Conservation (phyloP, 345 rosid genomes). For the Aquilaria sinensis region DNA sequence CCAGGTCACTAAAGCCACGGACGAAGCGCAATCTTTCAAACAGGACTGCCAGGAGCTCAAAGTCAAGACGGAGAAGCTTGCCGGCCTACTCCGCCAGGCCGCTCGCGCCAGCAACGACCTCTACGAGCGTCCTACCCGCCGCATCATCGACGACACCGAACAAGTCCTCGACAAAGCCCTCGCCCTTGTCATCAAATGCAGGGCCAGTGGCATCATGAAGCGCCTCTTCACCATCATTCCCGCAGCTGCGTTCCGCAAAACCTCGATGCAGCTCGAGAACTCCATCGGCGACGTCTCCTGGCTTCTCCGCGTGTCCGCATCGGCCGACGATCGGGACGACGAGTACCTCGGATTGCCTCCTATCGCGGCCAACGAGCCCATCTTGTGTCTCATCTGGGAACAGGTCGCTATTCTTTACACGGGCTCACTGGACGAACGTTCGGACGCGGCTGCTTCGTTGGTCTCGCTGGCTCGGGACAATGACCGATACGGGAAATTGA, state of each 20-base stretch:
- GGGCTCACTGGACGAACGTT: conserved; percentile 51
- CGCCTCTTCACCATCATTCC: conserved; percentile 77
- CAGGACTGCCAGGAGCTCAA: conserved; percentile 66
- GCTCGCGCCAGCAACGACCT: conserved; percentile 73
- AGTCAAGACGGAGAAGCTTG: conserved; percentile 66
- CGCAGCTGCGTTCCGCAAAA: conserved; percentile 66
- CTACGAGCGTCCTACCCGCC: conserved; percentile 72
- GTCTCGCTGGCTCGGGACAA: conserved; percentile 81
- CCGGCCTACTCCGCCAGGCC: conserved; percentile 61
- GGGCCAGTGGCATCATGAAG: conserved; percentile 58
- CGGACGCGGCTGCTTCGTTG: conserved; percentile 74
- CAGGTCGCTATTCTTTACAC: conserved; percentile 68
- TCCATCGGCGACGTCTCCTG: conserved; percentile 77
- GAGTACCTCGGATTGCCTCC: conserved; percentile 78
- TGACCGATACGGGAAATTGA: conserved; percentile 62
- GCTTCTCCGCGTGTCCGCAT: conserved; percentile 67
- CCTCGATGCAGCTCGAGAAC: conserved; percentile 64
- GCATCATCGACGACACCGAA: conserved; percentile 70
- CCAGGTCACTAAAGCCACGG: conserved; percentile 49
- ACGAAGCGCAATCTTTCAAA: conserved; percentile 69
- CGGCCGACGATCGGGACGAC: conserved; percentile 45
- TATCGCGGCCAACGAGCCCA: conserved; percentile 82
- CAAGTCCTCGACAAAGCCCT: conserved; percentile 71
- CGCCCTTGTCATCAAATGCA: conserved; percentile 52
- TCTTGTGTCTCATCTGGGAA: conserved; percentile 81